Evolutionary conservation across 164 flowering plant genomes (phyloP).

Genomic region (Echeveria elegans): DNA sequence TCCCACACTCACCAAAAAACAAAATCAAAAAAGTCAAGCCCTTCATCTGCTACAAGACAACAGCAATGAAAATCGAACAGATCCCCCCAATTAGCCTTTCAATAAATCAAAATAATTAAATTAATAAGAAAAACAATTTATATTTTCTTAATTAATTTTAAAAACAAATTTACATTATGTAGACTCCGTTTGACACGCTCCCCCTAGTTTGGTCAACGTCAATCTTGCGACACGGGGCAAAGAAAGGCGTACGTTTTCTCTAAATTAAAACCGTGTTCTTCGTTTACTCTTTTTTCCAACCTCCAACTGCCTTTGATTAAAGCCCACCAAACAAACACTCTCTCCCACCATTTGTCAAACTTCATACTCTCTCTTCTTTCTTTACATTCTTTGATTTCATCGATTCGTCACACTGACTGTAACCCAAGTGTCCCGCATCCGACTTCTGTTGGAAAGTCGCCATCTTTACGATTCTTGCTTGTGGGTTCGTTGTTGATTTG

Average conservation of each 20-base stretch:
- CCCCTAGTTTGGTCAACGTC: neutral
- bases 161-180: neutral
- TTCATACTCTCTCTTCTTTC: neutral
- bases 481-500: neutral
- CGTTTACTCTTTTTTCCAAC: neutral
- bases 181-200: neutral
- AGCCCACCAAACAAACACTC: constrained; percentile 1
- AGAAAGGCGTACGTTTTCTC: neutral
- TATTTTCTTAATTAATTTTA: too few species aligned
- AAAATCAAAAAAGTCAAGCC: too few species aligned
- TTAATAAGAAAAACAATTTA: too few species aligned
- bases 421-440: neutral
- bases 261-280: neutral
- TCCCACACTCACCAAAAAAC: too few species aligned
- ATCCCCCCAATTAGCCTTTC: neutral
- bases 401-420: neutral
- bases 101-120: too few species aligned
- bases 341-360: neutral
- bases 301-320: constrained; percentile 1
- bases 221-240: too few species aligned
- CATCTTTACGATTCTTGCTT: neutral
- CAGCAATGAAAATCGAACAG: too few species aligned
- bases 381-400: constrained; percentile 3
- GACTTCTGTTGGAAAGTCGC: neutral
- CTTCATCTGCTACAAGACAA: too few species aligned